Evolutionary conservation across 2,329 filamentous ascomycete genomes (phyloP), one percentile per base, ranked within the genome.

Genomic region (Phaeomoniella chlamydospora): DNA sequence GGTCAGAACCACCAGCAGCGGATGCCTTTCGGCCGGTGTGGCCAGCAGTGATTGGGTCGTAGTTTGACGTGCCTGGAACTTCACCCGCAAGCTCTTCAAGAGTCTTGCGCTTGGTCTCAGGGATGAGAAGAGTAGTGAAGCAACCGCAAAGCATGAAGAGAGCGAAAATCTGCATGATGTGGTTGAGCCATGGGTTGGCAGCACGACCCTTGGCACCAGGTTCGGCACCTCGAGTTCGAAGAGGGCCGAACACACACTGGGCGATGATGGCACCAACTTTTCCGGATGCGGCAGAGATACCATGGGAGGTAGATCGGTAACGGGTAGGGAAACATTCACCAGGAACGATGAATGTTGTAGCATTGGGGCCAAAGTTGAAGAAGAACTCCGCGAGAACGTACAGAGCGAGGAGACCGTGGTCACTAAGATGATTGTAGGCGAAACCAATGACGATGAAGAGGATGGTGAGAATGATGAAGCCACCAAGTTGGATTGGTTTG

Each of bases 61-160:
- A 67, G 47, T 62, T 56, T 17, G 59, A 54, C 5, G 61, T 77
- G 14, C 74, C 76, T 2, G 73, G 68, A 2, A 71, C 62, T 53
- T 84, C 79, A 6, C 77, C 77, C 1, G 76, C 69, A 12, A 85
- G 59, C 43, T 77, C 70, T 51, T 85, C 83, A 30, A 90, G 62
- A 0, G 80, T 84, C 53, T 74, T 67, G 1, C 78, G 69, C 60
- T 80, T 85, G 0, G 78, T 86, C 58, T 86, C 82, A 0, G 80
- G 80, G 15, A 87, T 75, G n/a, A 88, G 58, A 3, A 86, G 60
- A 1, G 77, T 76, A 2, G 74, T 73, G 33, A 83, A 56, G 33
- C 72, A 70, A 22, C 83, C 83, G 35, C 70, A 87, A 64, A 82
- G 86, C 87, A 63, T 88, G 86, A 6, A 84, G 64, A 48, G 41